Evolutionary conservation across 208 protist species (phyloP).

Genomic region (Acanthamoeba healyi): DNA sequence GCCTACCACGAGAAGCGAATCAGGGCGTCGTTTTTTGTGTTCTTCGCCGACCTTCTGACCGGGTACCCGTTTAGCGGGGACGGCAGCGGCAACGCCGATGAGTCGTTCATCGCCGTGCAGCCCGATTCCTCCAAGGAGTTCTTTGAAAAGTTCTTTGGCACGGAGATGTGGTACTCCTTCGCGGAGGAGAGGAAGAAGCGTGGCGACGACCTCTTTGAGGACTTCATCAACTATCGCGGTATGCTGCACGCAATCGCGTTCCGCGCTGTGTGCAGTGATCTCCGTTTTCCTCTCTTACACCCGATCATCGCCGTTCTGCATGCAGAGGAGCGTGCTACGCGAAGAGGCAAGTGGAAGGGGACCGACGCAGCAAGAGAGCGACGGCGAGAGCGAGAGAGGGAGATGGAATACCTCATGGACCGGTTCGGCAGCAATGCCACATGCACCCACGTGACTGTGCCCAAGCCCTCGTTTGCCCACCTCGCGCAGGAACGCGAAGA

Average conservation of each 20-base stretch:
- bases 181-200: conserved; percentile 28
- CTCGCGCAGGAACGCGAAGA: not conserved
- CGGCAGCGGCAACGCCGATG: not conserved
- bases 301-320: too few relatives aligned
- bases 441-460: not conserved
- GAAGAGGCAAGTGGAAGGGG: not conserved
- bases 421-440: not conserved
- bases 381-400: not conserved
- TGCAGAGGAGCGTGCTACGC: not conserved
- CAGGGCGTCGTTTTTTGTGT: conserved; percentile 1
- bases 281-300: not conserved
- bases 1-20: conserved; percentile 19
- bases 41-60: conserved; percentile 20
- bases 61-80: not conserved
- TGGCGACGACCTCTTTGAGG: conserved; percentile 48
- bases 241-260: too few relatives aligned
- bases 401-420: conserved; percentile 4
- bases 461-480: not conserved
- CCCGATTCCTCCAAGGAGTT: conserved; percentile 44
- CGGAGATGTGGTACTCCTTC: conserved; percentile 48
- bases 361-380: not conserved
- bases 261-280: too few relatives aligned
- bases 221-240: conserved; percentile 21
- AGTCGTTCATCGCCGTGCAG: conserved; percentile 22
- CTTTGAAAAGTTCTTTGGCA: conserved; percentile 37